Evolutionary conservation across 495 filamentous ascomycete genomes (phyloP), one percentile per base, ranked within the genome.

Genomic region (Podospora australis): DNA sequence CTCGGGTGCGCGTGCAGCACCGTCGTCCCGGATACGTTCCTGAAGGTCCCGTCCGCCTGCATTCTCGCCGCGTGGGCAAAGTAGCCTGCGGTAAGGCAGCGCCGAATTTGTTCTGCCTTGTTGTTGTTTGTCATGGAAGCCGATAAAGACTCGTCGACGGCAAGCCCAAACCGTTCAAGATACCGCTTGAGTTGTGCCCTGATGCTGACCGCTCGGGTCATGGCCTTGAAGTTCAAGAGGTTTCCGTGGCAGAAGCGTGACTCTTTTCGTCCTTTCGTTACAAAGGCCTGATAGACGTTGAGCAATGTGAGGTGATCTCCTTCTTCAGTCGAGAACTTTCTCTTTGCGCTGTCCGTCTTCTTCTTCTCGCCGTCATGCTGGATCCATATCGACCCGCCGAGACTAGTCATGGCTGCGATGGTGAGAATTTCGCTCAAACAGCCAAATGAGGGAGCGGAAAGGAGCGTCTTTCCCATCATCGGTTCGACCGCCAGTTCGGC

Each of bases 21-120:
- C 32, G 70, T 75, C 6, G 78, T 80, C 9, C 87, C 89, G 46
- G 79, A 83, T 36, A 94, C 80, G 21, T 86, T 89, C 56, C 78
- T 81, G 58, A 96, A 97, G 11, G 79, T 88, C 14, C 92, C 92
- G 73, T 98, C 92, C 0, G 90, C 78, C 64, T 95, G 87, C 91
- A 97, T 96, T 65, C 85, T 81, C 20, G 92, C 94, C 9, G 89
- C 94, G 67, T 97, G 91, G 2, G 92, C 86, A 69, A 98, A 98
- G 65, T 87, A 98, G 1, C 94, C 92, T 7, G 83, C 79, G 11
- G 91, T 91, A 34, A 98, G 75, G 68, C 92, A 97, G 48, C 88
- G 78, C 36, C 83, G 78, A 56, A 98, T 88, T 49, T 82, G 74
- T 55, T 92, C 88, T 3, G 75, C 75, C 44, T 75, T 80, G 55